Base-by-base conservation (phyloP, 805 yeast genomes). In the Wickerhamiella lipophila region DNA sequence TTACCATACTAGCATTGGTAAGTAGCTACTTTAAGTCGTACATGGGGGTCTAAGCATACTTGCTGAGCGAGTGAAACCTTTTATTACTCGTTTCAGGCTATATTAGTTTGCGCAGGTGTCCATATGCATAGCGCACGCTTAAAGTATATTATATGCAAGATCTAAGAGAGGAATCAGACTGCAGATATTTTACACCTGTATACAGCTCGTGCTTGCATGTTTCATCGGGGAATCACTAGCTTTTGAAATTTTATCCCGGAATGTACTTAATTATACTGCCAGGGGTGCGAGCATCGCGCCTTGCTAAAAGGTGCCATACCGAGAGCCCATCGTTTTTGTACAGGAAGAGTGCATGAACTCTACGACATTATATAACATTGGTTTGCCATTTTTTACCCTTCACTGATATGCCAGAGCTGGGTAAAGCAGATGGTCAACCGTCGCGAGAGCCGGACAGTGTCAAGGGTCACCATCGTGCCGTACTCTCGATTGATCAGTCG, bases 111-210 rank as follows among this genome's bases (percentile, higher is more conserved):
- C 38, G 42, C 42, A 38, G 42, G 12, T 22, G 42, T 3, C 42
- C 15, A 38, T 38, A 38, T 38, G 42, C 42, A 38, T 6, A 26
- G 42, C 26, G 42, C 42, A 38, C 42, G 42, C 42, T 38, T 38
- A 38, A 38, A 38, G 42, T 38, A 21, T 38, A 38, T 19, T 22
- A 22, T 19, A 22, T 38, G 42, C 42, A 38, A 32, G 38, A 32
- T 32, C 38, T 7, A 9, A 11, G 19, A 32, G 13, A 5, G 6
- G 38, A 16, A 32, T 32, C 19, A n/a, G 18, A 4, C 19, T 32
- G 38, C 38, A 32, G 38, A 32, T 32, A 32, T 32, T 32, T 32
- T 32, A 7, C 19, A 32, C 9, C 38, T 32, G 19, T 5, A 9
- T 6, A 32, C 38, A 15, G 38, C 38, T 16, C 12, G 38, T 6